Conservation (phyloP, 1,284 basidiomycete species). For the Pseudozyma hubeiensis region DNA sequence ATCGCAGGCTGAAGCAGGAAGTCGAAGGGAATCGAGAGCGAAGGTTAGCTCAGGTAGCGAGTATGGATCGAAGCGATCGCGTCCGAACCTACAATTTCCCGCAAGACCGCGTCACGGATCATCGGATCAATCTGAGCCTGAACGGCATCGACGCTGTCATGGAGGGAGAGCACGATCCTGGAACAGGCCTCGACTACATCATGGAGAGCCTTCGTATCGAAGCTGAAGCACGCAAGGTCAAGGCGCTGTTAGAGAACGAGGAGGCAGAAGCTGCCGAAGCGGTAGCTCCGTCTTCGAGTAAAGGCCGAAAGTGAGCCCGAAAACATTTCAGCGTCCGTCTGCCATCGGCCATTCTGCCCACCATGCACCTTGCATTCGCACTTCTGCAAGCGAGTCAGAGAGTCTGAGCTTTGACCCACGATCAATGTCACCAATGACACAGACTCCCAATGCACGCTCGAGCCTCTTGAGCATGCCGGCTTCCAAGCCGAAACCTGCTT, state of each 20-base stretch:
- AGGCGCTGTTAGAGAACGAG: conserved; percentile 50
- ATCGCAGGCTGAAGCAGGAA: conserved; percentile 59
- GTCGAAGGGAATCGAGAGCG: conserved; percentile 55
- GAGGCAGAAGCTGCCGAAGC: conserved; percentile 39
- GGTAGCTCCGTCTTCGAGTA: conserved; percentile 6
- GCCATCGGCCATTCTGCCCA: too few relatives aligned
- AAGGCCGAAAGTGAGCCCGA: conserved; percentile 14
- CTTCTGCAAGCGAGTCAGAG: too few relatives aligned
- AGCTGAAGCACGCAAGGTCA: conserved; percentile 44
- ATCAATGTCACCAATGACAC: too few relatives aligned
- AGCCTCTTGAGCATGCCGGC: conserved; percentile 11
- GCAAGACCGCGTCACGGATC: conserved; percentile 67
- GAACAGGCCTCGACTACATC: conserved; percentile 54
- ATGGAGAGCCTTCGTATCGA: conserved; percentile 47
- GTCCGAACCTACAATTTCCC: conserved; percentile 67
- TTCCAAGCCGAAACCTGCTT: neutral
- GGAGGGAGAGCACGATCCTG: conserved; percentile 62
- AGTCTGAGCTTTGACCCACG: too few relatives aligned
- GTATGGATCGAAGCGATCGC: conserved; percentile 65
- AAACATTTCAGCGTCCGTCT: too few relatives aligned
- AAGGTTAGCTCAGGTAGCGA: conserved; percentile 61
- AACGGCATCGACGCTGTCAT: conserved; percentile 61
- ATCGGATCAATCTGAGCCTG: conserved; percentile 61
- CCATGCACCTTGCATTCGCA: too few relatives aligned
- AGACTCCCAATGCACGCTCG: conserved; percentile 1